Percentiles rank a stretch among this genome's conserved stretches.
phyloP scores from a whole-genome alignment of 148 eudicot species.

The Silene conica region DNA sequence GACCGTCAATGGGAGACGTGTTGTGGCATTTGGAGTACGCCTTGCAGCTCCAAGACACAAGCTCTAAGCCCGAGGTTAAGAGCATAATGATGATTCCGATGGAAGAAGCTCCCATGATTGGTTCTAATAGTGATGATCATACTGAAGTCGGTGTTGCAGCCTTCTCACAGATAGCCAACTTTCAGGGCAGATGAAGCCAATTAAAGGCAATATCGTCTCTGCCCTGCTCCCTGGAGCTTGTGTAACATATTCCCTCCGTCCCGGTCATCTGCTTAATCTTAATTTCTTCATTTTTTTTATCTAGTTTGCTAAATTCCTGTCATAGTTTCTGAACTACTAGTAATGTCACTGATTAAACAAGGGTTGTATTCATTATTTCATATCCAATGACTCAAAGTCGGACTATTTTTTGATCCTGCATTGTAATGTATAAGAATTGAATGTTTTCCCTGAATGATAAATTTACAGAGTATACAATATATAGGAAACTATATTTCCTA shows the following conservation, averaged over 20 bases:
- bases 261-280: not conserved
- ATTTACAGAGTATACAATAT: no score
- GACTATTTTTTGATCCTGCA: no score
- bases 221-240: not conserved
- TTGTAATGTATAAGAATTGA: no score
- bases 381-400: no score
- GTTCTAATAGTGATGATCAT: slow-evolving; percentile 33
- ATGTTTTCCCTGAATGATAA: no score
- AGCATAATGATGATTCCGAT: slow-evolving; percentile 32
- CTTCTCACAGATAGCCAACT: slow-evolving; percentile 35
- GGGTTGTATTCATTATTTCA: no score
- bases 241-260: not conserved
- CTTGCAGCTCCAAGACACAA: slow-evolving; percentile 54
- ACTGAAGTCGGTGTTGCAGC: slow-evolving; percentile 38
- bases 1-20: slow-evolving; percentile 73
- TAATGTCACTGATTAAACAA: no score
- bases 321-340: slow-evolving; percentile 13
- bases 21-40: slow-evolving; percentile 68
- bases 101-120: slow-evolving; percentile 26
- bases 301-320: not conserved
- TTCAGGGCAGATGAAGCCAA: slow-evolving; percentile 44
- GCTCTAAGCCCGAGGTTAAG: slow-evolving; percentile 32
- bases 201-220: no score
- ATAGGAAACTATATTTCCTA: no score
- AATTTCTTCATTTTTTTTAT: not conserved